phyloP scores from a whole-genome alignment of 805 yeast species.

The Yamadazyma phyllophila region DNA sequence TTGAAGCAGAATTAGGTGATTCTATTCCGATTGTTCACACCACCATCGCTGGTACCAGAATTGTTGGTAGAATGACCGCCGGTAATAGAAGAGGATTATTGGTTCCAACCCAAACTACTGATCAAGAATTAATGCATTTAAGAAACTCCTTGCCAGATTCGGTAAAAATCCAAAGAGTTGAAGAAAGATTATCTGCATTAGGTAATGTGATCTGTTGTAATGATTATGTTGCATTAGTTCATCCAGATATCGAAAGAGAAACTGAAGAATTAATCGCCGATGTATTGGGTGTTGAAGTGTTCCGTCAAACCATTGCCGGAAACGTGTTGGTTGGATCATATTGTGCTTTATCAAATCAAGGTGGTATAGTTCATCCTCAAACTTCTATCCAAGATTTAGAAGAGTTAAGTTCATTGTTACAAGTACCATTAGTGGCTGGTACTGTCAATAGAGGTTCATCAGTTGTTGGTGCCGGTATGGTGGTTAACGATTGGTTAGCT shows the following conservation, averaged over 20 bases:
- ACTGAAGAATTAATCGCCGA: conserved; percentile 98
- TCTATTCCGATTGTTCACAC: conserved; percentile 95
- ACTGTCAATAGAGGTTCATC: conserved; percentile 97
- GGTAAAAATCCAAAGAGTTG: conserved; percentile 95
- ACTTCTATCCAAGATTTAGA: conserved; percentile 97
- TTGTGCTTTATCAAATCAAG: conserved; percentile 92
- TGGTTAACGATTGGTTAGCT: conserved; percentile 97
- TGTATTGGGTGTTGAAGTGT: conserved; percentile 97
- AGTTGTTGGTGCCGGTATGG: conserved; percentile 98
- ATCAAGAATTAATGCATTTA: conserved; percentile 95
- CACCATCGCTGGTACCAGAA: conserved; percentile 97
- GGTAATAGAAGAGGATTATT: conserved; percentile 97
- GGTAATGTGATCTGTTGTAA: conserved; percentile 98
- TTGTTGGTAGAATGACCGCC: conserved; percentile 96
- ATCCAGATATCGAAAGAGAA: conserved; percentile 98
- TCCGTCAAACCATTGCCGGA: conserved; percentile 98
- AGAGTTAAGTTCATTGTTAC: conserved; percentile 90
- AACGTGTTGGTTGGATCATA: conserved; percentile 96
- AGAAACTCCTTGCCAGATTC: conserved; percentile 94
- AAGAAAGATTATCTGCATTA: conserved; percentile 92
- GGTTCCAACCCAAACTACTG: conserved; percentile 97
- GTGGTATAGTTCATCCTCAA: conserved; percentile 98
- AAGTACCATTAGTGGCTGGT: conserved; percentile 98
- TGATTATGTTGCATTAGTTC: conserved; percentile 98
- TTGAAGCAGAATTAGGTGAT: conserved; percentile 97